These are phyloP conservation scores for Pythium periplocum DNA, from an alignment of 352 stramenopile genomes.

Conservation along the genomic window DNA sequence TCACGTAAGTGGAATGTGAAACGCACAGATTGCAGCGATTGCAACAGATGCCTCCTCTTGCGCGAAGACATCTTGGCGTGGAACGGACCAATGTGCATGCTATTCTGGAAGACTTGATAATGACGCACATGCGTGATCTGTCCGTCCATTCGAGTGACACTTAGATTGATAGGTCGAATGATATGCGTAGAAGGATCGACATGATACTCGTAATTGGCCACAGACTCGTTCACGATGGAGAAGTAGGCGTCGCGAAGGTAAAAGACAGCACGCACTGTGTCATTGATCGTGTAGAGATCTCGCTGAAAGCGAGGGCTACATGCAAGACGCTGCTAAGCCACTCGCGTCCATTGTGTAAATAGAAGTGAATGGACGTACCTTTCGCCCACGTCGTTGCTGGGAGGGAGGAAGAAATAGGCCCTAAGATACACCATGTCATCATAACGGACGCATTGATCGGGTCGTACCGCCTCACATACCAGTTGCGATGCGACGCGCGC, in stretches of 20 bases:
- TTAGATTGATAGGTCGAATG: constrained; percentile 15
- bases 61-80: constrained; percentile 23
- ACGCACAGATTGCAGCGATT: constrained; percentile 32
- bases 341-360: no score
- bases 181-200: constrained; percentile 5
- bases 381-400: constrained; percentile 41
- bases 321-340: no score
- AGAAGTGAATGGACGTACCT: constrained; percentile 22
- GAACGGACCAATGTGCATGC: constrained; percentile 54
- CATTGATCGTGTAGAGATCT: constrained; percentile 70
- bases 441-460: neutral
- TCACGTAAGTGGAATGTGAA: constrained; percentile 65
- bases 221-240: constrained; percentile 48
- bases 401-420: constrained; percentile 81
- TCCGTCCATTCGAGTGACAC: neutral
- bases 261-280: constrained; percentile 51
- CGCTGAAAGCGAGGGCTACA: constrained; percentile 51
- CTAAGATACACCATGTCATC: constrained; percentile 14
- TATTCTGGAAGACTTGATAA: constrained; percentile 40
- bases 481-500: constrained; percentile 78
- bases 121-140: constrained; percentile 5
- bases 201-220: constrained; percentile 82
- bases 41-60: constrained; percentile 43
- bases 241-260: constrained; percentile 79
- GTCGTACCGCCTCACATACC: constrained; percentile 19